phyloP scores from a whole-genome alignment of 495 filamentous ascomycete genomes.

The Penicillium lagena region DNA sequence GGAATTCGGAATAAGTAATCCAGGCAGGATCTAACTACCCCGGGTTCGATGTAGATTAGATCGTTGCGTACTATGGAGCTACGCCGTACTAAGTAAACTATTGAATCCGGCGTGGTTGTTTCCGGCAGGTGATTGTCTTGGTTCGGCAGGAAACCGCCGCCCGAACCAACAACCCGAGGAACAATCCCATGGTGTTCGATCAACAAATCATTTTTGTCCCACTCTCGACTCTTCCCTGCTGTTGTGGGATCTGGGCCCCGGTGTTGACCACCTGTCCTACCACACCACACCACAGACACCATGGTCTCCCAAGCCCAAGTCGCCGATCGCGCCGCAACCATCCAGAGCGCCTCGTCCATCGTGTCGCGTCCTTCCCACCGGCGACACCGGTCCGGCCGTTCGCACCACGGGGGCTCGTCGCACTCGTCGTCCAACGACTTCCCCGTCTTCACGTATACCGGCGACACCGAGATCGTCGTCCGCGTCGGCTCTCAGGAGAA shows the following conservation, averaged over 20 bases:
- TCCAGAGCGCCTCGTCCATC: slow-evolving; percentile 52
- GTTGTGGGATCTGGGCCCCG: too few relatives aligned
- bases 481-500: slow-evolving; percentile 64
- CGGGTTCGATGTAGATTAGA: too few relatives aligned
- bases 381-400: slow-evolving; percentile 68
- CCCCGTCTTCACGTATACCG: slow-evolving; percentile 80
- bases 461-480: slow-evolving; percentile 86
- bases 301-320: slow-evolving; percentile 75
- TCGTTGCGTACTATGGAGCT: too few relatives aligned
- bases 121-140: too few relatives aligned
- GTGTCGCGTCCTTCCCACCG: slow-evolving; percentile 51
- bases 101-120: too few relatives aligned
- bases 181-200: too few relatives aligned
- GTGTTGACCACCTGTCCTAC: too few relatives aligned
- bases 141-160: too few relatives aligned
- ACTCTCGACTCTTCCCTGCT: neutral
- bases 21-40: too few relatives aligned
- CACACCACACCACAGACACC: slow-evolving; percentile 8
- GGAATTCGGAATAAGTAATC: too few relatives aligned
- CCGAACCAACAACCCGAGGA: too few relatives aligned
- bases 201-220: neutral
- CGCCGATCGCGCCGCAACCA: slow-evolving; percentile 42
- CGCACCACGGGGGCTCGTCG: slow-evolving; percentile 68
- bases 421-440: slow-evolving; percentile 82
- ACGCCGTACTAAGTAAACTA: too few relatives aligned